A percentile compares a stretch with the other conserved stretches of the same genome.
Evolutionary conservation across 2,329 filamentous ascomycete species (phyloP).

Genomic region (Ceratocystis papillata): DNA sequence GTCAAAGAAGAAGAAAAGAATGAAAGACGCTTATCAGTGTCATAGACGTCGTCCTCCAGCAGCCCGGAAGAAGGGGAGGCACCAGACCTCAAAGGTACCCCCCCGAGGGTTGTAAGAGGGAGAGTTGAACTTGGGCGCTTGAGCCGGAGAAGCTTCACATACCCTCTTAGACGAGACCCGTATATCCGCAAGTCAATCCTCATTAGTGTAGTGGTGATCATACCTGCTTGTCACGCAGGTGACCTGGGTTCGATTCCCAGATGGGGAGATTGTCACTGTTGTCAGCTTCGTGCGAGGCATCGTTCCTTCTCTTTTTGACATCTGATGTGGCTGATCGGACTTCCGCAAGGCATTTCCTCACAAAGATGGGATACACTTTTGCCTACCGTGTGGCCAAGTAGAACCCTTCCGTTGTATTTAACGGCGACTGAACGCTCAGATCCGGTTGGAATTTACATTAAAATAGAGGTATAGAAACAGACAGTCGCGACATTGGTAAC

Average conservation of each 20-base stretch:
- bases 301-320: background rate
- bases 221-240: conserved; percentile 22
- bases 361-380: too few species aligned
- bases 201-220: conserved; percentile 23
- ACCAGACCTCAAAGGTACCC: too few species aligned
- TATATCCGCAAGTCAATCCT: conserved; percentile 9
- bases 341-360: too few species aligned
- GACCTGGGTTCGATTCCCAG: conserved; percentile 22
- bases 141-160: background rate
- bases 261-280: conserved; percentile 16
- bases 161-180: background rate
- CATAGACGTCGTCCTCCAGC: too few species aligned
- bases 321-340: background rate
- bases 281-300: background rate
- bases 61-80: too few species aligned
- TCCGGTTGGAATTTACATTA: too few species aligned
- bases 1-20: too few species aligned
- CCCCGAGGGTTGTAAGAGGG: too few species aligned
- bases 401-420: background rate
- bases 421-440: background rate
- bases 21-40: too few species aligned
- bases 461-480: background rate
- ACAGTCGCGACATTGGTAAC: background rate
- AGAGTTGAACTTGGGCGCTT: too few species aligned
- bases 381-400: too few species aligned